Evolutionary conservation across 176 grass and related monocot species (phyloP), one percentile per base, ranked within the genome.

Genomic region (Musa acuminata): DNA sequence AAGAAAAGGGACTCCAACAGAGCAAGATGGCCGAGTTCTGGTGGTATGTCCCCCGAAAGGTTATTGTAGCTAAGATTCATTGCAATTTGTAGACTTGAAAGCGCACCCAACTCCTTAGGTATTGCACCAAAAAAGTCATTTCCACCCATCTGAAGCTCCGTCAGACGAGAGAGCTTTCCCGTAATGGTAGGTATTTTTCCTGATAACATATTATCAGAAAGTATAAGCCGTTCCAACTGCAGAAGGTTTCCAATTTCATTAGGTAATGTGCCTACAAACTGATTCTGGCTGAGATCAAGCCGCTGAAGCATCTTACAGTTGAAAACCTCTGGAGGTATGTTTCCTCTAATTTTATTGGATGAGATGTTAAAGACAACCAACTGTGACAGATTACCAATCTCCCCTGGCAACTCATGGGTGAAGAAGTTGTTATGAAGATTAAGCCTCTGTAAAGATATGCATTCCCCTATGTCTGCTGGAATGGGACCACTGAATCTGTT

Each of bases 351-450:
- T 83, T 78, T 85, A 75, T 99, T 99, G 74, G 82, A 94, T 64
- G 96, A 99, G 70, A 95, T 94, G 74, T 99, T 99, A 73, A 99
- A 99, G 79, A 99, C 81, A 51, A 99, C 96, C 0, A 99, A 82
- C 81, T 79, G 88, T 49, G 84, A 91, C 51, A 99, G 65, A 52
- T 81, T 80, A 79, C 91, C 91, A 63, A 99, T 94, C 85, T 99
- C 88, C 59, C 21, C 50, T 12, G 96, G 96, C 71, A 99, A 87
- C 58, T 99, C 80, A 50, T 88, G 83, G 1, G 88, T 84, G 84
- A 99, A 99, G 79, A 87, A 99, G 59, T 99, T 99, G 62, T 91
- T 95, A 63, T 88, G 81, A 80, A 99, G 79, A 73, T 87, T 79
- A 21, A 99, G 82, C 78, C 96, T 84, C 79, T 95, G 96, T 57